phyloP scores from a whole-genome alignment of 306 rosid genomes.

The Elaeagnus macrophylla region DNA sequence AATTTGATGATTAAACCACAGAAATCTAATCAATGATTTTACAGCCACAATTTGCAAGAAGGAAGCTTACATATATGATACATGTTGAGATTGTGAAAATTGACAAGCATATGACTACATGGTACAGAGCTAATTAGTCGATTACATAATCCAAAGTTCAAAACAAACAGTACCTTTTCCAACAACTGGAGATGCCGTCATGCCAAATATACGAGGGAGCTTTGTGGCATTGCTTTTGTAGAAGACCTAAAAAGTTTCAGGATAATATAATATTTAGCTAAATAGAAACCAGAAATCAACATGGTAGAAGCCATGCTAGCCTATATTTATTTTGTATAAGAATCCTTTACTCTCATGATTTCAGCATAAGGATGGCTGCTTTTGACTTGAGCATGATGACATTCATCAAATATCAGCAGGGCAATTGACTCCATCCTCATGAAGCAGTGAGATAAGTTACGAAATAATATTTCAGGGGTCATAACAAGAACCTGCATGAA shows the following conservation, averaged over 20 bases:
- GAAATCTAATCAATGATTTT: no score
- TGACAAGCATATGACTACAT: no score
- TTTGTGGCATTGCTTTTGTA: constrained; percentile 34
- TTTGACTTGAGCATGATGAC: constrained; percentile 92
- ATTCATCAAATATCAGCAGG: constrained; percentile 87
- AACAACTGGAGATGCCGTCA: constrained; percentile 98
- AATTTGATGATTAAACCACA: no score
- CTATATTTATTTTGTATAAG: constrained; percentile 7
- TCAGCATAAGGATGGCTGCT: constrained; percentile 81
- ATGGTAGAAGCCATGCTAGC: constrained; percentile 1
- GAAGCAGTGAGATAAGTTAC: constrained; percentile 57
- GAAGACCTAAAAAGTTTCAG: constrained; percentile 41
- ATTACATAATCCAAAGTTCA: constrained; percentile 6
- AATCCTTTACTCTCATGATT: constrained; percentile 74
- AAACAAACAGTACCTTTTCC: constrained; percentile 63
- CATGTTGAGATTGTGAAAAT: no score
- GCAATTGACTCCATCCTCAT: constrained; percentile 76
- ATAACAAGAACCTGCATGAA: constrained; percentile 76
- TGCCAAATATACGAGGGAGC: constrained; percentile 87
- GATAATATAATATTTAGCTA: constrained; percentile 11
- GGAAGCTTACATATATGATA: no score
- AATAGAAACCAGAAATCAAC: not conserved
- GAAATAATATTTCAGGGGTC: constrained; percentile 72
- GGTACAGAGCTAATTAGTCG: no score
- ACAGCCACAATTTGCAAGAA: no score